phyloP scores from a whole-genome alignment of 805 yeast species.

The Kodamaea kakaduensis region DNA sequence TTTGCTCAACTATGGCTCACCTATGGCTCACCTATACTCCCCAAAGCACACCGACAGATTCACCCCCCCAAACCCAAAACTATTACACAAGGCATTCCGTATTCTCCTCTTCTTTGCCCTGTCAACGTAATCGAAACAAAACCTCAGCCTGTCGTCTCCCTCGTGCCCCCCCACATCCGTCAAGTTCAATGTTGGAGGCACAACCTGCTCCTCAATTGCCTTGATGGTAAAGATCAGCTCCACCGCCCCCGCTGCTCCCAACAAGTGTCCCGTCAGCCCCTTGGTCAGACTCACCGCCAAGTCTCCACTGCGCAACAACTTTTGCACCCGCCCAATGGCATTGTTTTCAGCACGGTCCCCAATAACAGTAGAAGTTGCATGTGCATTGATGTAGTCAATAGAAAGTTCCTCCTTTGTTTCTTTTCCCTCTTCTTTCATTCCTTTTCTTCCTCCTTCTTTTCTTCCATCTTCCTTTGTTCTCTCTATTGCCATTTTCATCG shows the following conservation, averaged over 20 bases:
- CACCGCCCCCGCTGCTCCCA: constrained; percentile 96
- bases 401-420: constrained; percentile 38
- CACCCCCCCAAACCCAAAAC: constrained; percentile 98
- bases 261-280: constrained; percentile 87
- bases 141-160: constrained; percentile 35
- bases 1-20: too few species aligned
- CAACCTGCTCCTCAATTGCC: constrained; percentile 50
- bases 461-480: constrained; percentile 15
- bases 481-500: constrained; percentile 74
- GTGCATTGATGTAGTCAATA: constrained; percentile 89
- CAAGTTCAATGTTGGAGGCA: constrained; percentile 84
- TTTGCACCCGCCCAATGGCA: constrained; percentile 65
- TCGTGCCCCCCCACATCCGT: constrained; percentile 46
- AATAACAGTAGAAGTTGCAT: constrained; percentile 87
- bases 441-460: too few species aligned
- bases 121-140: constrained; percentile 56
- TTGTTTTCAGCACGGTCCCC: constrained; percentile 87
- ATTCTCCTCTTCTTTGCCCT: constrained; percentile 41
- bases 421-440: too few species aligned
- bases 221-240: constrained; percentile 79
- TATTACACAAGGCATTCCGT: constrained; percentile 70
- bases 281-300: constrained; percentile 73
- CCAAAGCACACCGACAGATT: constrained; percentile 69
- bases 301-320: constrained; percentile 34
- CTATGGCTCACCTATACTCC: not conserved